A percentile compares a stretch with the other conserved stretches of the same genome.
Conservation (phyloP, 306 rosid genomes). For the Prunus armeniaca region DNA sequence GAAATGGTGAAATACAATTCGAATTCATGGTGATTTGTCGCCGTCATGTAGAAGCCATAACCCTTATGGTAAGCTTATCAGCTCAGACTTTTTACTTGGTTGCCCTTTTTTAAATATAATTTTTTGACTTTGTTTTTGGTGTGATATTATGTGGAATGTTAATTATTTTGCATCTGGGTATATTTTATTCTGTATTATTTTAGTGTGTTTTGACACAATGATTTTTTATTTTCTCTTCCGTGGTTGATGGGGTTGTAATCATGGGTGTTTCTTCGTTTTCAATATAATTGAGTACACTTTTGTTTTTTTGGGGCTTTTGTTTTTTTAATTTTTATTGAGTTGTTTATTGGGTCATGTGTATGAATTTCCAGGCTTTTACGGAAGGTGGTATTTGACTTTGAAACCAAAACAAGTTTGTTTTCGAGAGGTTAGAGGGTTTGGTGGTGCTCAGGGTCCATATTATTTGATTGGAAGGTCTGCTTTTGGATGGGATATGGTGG, state of each 20-base stretch:
- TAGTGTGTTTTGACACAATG: conserved; percentile 21
- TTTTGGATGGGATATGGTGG: conserved; percentile 40
- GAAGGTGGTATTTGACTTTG: conserved; percentile 73
- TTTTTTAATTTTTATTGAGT: conserved; percentile 16
- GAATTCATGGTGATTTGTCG: conserved; percentile 15
- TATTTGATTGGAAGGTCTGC: conserved; percentile 18
- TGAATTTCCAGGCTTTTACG: conserved; percentile 66
- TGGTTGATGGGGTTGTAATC: conserved; percentile 31
- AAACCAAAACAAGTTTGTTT: conserved; percentile 26
- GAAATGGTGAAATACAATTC: conserved; percentile 19
- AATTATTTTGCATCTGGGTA: conserved; percentile 20
- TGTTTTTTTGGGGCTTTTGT: neutral
- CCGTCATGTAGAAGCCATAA: conserved; percentile 36
- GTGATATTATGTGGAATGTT: neutral
- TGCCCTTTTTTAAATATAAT: neutral
- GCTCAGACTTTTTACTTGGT: neutral
- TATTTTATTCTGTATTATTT: conserved; percentile 21
- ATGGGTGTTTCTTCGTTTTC: conserved; percentile 27
- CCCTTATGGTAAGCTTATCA: conserved; percentile 25
- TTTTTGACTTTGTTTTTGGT: neutral
- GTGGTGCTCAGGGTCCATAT: conserved; percentile 20
- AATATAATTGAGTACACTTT: conserved; percentile 8
- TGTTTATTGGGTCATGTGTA: conserved; percentile 31
- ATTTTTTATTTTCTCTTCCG: neutral
- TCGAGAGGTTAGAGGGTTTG: conserved; percentile 30